These are phyloP conservation scores for Toxicodendron radicans DNA, from an alignment of 345 rosid species.

Conservation along the genomic window DNA sequence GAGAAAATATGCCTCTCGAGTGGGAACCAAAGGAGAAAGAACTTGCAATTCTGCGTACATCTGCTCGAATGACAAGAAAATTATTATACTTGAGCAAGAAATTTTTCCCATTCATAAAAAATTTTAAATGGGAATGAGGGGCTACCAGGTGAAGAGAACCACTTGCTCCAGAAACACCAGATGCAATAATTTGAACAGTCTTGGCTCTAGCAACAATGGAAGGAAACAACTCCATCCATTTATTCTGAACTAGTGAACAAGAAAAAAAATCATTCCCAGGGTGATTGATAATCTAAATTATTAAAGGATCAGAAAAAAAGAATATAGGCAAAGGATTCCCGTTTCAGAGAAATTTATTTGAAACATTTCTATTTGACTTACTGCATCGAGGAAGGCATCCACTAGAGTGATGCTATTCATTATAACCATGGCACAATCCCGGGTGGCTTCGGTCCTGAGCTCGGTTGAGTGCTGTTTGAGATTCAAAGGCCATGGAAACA, in stretches of 20 bases:
- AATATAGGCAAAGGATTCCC: neutral
- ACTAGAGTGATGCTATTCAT: conserved; percentile 87
- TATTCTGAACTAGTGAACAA: conserved; percentile 42
- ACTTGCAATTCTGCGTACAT: conserved; percentile 89
- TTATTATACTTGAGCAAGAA: neutral
- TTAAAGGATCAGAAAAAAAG: neutral
- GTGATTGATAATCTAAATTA: neutral
- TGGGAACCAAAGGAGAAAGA: conserved; percentile 79
- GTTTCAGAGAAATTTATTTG: neutral
- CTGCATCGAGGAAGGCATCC: conserved; percentile 80
- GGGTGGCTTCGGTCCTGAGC: conserved; percentile 67
- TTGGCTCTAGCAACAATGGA: conserved; percentile 88
- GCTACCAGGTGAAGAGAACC: conserved; percentile 85
- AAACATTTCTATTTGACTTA: conserved; percentile 28
- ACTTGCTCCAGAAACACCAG: conserved; percentile 64
- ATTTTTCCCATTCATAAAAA: neutral
- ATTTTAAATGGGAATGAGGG: neutral
- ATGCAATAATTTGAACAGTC: conserved; percentile 63
- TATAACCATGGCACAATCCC: conserved; percentile 70
- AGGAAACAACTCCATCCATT: conserved; percentile 90
- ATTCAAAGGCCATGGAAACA: conserved; percentile 69
- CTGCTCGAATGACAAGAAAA: conserved; percentile 34
- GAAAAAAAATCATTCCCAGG: neutral
- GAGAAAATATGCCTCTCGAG: conserved; percentile 76
- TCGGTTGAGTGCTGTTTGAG: conserved; percentile 39